Evolutionary conservation across 2,329 filamentous ascomycete genomes (phyloP).

Genomic region (Claviceps cyperi): DNA sequence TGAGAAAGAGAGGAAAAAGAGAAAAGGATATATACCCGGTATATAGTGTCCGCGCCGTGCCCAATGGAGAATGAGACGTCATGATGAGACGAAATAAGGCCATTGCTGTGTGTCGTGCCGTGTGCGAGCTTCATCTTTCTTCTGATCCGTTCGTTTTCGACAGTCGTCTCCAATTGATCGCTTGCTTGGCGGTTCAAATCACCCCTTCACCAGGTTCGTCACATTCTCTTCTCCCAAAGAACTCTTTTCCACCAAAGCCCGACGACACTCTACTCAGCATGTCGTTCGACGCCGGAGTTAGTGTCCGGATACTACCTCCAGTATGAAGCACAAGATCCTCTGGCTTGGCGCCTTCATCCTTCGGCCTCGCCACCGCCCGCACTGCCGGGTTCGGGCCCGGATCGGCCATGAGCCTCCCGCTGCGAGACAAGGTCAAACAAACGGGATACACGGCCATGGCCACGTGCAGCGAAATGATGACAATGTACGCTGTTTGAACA

Average conservation of each 20-base stretch:
- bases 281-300: constrained; percentile 9
- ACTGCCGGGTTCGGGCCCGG: constrained; percentile 12
- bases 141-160: no score
- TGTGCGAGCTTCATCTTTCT: no score
- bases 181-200: no score
- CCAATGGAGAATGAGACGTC: no score
- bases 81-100: no score
- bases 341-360: constrained; percentile 12
- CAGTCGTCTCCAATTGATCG: no score
- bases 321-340: constrained; percentile 7
- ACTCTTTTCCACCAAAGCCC: constrained; percentile 13
- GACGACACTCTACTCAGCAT: constrained; percentile 14
- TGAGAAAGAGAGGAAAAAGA: no score
- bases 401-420: constrained; percentile 32
- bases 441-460: constrained; percentile 33
- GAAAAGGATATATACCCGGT: no score
- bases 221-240: constrained; percentile 12
- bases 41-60: no score
- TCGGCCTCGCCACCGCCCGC: constrained; percentile 8
- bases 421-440: constrained; percentile 31
- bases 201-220: neutral
- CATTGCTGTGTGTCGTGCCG: no score
- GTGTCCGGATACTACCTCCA: constrained; percentile 5
- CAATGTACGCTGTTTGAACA: constrained; percentile 48
- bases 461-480: constrained; percentile 41